phyloP scores from a whole-genome alignment of 1,139 yeast species.

The Suhomyces yuchorum region DNA sequence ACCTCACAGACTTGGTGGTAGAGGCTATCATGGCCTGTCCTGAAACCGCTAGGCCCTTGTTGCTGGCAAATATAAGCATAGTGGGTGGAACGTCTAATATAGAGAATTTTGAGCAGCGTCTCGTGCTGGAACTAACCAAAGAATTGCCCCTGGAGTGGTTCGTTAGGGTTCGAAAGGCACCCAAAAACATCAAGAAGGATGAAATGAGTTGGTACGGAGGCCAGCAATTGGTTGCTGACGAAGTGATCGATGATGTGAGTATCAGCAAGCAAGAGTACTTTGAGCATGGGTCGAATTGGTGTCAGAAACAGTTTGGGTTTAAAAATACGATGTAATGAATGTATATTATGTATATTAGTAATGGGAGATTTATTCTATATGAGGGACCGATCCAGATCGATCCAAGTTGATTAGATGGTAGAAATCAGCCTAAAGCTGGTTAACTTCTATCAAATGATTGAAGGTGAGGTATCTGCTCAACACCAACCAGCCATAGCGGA shows the following conservation, averaged over 20 bases:
- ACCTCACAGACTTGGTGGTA: slow-evolving; percentile 73
- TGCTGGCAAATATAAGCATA: slow-evolving; percentile 76
- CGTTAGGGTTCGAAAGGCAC: slow-evolving; percentile 45
- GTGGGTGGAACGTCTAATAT: slow-evolving; percentile 83
- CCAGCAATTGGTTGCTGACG: slow-evolving; percentile 51
- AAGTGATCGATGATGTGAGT: slow-evolving; percentile 55
- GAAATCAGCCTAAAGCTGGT: neutral
- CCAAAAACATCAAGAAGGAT: slow-evolving; percentile 21
- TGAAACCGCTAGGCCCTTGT: slow-evolving; percentile 69
- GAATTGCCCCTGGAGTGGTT: slow-evolving; percentile 71
- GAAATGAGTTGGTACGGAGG: slow-evolving; percentile 48
- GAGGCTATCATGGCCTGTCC: slow-evolving; percentile 75
- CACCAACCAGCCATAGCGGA: slow-evolving; percentile 84
- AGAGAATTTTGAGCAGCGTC: slow-evolving; percentile 64
- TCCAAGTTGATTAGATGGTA: neutral
- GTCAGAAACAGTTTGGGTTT: slow-evolving; percentile 73
- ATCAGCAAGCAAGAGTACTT: slow-evolving; percentile 77
- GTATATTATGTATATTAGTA: slow-evolving; percentile 4
- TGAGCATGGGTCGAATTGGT: slow-evolving; percentile 85
- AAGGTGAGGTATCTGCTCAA: slow-evolving; percentile 73
- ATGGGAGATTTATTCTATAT: neutral
- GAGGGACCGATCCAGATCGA: slow-evolving; percentile 5
- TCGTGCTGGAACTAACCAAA: slow-evolving; percentile 59
- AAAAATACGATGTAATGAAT: slow-evolving; percentile 30
- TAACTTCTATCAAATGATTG: slow-evolving; percentile 58